Evolutionary conservation across 495 filamentous ascomycete species (phyloP), one percentile per base, ranked within the genome.

Genomic region (Durotheca rogersii): DNA sequence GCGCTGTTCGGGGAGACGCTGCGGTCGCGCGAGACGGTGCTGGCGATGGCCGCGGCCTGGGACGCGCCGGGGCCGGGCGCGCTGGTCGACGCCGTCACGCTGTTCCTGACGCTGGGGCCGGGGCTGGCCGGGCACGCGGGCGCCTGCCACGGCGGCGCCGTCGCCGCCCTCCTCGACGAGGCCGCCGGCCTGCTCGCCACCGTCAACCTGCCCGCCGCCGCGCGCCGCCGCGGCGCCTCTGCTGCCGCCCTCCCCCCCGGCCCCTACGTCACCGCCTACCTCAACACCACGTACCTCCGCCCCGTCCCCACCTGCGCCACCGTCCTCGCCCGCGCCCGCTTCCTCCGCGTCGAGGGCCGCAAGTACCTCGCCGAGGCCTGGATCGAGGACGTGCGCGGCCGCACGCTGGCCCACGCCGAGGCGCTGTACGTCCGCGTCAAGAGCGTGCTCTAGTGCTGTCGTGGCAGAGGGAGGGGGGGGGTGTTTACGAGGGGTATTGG

Each of bases 61-160:
- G 47, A 56, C 39, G 64, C 52, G 12, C 68, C 72, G 3, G 50
- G 51, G 19, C 49, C 47, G 7, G 49, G 46, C n/a, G 52, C 57
- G 6, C 54, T 61, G 35, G 64, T 81, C 36, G 50, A 61, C 11
- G 71, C 78, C 44, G 30, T 81, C 35, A 65, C 67, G 18, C 64
- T 64, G 6, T 65, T 84, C 14, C 34, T 84, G 10, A 75, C 72
- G 6, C 65, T 84, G 2, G 79, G 78, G n/a, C 65, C 65, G 7
- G 74, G 72, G 21, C 43, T 88, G 43, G 81, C 83, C 56, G 83
- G 83, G 1, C 76, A 76, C 50, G 67, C 76, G n/a, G 65, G 72
- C 11, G 70, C 81, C 16, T 68, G 73, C 20, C 83, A 87, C 61
- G 84, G 83, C 12, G 84, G 81, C 14, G 72, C 84, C 32, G 71